Evolutionary conservation across 164 flowering plant species (phyloP).

Genomic region (Berberis vulgaris): DNA sequence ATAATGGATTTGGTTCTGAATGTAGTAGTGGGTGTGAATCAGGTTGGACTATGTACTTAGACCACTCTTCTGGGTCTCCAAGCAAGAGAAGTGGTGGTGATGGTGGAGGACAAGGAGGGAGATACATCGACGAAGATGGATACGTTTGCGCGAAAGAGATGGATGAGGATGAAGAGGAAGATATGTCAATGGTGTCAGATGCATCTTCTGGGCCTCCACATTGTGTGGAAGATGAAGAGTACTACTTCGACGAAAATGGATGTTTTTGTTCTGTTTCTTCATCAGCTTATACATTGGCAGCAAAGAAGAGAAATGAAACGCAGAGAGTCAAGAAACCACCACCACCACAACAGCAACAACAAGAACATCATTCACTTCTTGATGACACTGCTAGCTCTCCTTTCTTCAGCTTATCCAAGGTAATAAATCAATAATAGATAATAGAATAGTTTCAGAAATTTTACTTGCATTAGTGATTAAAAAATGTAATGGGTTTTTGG

Average conservation of each 20-base stretch:
- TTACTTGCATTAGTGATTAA: too few relatives aligned
- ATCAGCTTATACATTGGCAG: conserved; percentile 11
- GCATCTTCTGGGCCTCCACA: conserved; percentile 92
- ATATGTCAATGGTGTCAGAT: conserved; percentile 86
- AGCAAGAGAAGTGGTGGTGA: conserved; percentile 14
- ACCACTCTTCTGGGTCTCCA: conserved; percentile 34
- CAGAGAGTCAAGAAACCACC: conserved; percentile 20
- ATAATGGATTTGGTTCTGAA: conserved; percentile 34
- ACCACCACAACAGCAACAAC: not conserved
- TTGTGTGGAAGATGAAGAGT: conserved; percentile 37
- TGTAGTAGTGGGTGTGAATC: conserved; percentile 74
- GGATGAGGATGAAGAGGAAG: conserved; percentile 41
- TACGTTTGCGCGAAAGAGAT: conserved; percentile 6
- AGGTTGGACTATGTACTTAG: conserved; percentile 83
- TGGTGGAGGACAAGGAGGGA: conserved; percentile 3
- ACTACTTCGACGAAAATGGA: conserved; percentile 22
- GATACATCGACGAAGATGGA: conserved; percentile 8
- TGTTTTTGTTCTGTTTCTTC: conserved; percentile 18
- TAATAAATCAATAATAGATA: conserved; percentile 4
- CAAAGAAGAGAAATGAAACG: conserved; percentile 21
- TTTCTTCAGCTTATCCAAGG: conserved; percentile 39
- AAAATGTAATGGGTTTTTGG: not conserved
- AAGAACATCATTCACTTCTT: conserved; percentile 31
- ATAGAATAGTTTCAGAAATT: too few relatives aligned
- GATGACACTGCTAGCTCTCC: conserved; percentile 92